These are phyloP conservation scores for Fraxinus velutina DNA, from an alignment of 305 asterid species.

Conservation along the genomic window DNA sequence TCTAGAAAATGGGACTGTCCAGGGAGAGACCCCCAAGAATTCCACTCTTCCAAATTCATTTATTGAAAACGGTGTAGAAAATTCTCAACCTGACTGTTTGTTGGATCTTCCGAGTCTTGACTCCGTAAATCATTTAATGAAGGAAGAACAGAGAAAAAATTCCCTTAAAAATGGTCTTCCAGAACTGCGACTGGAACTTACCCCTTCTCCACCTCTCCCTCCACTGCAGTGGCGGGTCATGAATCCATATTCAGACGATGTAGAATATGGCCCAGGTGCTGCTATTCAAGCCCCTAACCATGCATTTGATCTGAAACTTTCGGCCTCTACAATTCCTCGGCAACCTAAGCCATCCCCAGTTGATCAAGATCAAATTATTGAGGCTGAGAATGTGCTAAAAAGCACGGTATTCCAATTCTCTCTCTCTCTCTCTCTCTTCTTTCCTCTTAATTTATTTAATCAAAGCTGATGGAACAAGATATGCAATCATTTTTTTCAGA, in stretches of 20 bases:
- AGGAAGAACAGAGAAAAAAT: conserved; percentile 20
- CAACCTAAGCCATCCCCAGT: conserved; percentile 76
- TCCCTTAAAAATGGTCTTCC: not conserved
- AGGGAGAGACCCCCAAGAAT: conserved; percentile 28
- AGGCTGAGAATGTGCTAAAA: conserved; percentile 33
- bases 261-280: conserved; percentile 5
- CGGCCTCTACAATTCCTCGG: conserved; percentile 49
- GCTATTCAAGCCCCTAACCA: conserved; percentile 31
- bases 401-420: conserved; percentile 43
- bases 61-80: conserved; percentile 27
- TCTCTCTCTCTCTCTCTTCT: not conserved
- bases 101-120: conserved; percentile 61
- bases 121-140: conserved; percentile 37
- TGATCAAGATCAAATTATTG: conserved; percentile 43
- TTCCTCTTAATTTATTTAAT: not conserved
- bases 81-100: conserved; percentile 17
- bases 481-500: not conserved
- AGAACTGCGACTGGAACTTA: not conserved
- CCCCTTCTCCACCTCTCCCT: not conserved
- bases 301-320: conserved; percentile 38
- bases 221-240: not conserved
- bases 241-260: not conserved
- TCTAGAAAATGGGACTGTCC: conserved; percentile 34
- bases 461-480: not conserved
- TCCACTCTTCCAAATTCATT: not conserved